A percentile compares a stretch with the other conserved stretches of the same genome.
These are phyloP conservation scores for Acacia confusa DNA, from an alignment of 306 rosid genomes.

Conservation along the genomic window DNA sequence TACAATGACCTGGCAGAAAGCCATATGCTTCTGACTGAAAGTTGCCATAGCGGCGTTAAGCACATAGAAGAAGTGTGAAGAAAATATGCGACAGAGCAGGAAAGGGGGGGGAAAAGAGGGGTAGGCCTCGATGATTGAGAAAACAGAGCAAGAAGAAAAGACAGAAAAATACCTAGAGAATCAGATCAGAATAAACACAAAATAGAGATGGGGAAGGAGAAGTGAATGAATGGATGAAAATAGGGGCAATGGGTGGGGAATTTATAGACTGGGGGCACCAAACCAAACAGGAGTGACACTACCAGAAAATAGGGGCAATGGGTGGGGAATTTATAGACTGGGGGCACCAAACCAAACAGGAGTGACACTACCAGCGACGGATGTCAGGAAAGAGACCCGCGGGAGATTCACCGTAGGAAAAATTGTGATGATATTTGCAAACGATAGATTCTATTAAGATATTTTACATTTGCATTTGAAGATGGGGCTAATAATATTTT, in stretches of 20 bases:
- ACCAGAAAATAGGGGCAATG: slow-evolving; percentile 1
- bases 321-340: slow-evolving; percentile 41
- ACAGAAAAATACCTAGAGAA: slow-evolving; percentile 25
- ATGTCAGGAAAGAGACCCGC: not conserved
- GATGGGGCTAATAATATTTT: too few relatives aligned
- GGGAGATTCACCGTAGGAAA: not conserved
- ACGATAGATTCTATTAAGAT: too few relatives aligned
- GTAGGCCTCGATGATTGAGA: not conserved
- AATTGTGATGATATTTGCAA: too few relatives aligned
- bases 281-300: slow-evolving; percentile 2
- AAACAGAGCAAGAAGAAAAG: not conserved
- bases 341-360: slow-evolving; percentile 29
- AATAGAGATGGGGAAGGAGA: slow-evolving; percentile 20
- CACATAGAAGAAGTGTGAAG: not conserved
- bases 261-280: slow-evolving; percentile 43
- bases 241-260: slow-evolving; percentile 6
- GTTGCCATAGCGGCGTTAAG: not conserved
- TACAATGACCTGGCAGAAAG: not conserved
- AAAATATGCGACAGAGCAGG: not conserved
- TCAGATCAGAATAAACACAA: slow-evolving; percentile 46
- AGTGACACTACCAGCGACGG: not conserved
- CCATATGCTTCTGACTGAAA: slow-evolving; percentile 17
- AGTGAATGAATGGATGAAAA: slow-evolving; percentile 34
- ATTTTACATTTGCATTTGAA: too few relatives aligned
- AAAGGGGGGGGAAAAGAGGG: not conserved